Conservation (phyloP, 2,329 filamentous ascomycete genomes). For the Beauveria sp. region DNA sequence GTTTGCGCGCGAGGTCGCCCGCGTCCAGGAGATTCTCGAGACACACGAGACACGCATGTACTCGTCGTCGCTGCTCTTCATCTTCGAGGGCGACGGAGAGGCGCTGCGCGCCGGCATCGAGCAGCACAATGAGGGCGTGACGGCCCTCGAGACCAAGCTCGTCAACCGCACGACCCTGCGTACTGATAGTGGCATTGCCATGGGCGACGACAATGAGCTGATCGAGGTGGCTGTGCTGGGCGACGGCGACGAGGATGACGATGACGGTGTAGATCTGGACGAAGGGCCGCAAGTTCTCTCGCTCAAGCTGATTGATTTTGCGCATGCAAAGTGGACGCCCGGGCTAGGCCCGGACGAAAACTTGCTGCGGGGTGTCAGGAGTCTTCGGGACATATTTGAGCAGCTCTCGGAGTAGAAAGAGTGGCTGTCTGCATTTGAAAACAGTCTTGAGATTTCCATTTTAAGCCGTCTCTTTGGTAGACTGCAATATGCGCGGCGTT, state of each 20-base stretch:
- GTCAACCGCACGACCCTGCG: slow-evolving; percentile 32
- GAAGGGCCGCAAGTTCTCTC: slow-evolving; percentile 59
- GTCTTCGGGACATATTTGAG: slow-evolving; percentile 62
- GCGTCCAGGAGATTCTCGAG: slow-evolving; percentile 45
- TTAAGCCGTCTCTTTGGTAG: neutral
- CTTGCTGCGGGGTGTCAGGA: slow-evolving; percentile 64
- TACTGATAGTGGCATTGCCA: slow-evolving; percentile 48
- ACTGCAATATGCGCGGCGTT: neutral
- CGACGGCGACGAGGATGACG: slow-evolving; percentile 32
- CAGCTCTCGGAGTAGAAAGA: slow-evolving; percentile 39
- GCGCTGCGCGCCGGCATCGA: slow-evolving; percentile 45
- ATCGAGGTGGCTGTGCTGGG: neutral
- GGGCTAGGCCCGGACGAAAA: slow-evolving; percentile 85
- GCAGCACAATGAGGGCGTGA: slow-evolving; percentile 42
- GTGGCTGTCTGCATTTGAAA: neutral
- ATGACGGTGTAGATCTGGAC: slow-evolving; percentile 33
- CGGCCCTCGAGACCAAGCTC: slow-evolving; percentile 40
- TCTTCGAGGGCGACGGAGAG: slow-evolving; percentile 55
- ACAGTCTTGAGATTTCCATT: neutral
- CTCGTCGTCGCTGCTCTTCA: slow-evolving; percentile 53
- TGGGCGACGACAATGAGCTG: slow-evolving; percentile 34
- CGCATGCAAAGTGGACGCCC: slow-evolving; percentile 78
- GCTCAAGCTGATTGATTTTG: slow-evolving; percentile 93
- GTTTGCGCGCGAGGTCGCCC: slow-evolving; percentile 46
- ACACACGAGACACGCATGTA: slow-evolving; percentile 56